Conservation (phyloP, 257 asterid genomes). For the Vinca minor region DNA sequence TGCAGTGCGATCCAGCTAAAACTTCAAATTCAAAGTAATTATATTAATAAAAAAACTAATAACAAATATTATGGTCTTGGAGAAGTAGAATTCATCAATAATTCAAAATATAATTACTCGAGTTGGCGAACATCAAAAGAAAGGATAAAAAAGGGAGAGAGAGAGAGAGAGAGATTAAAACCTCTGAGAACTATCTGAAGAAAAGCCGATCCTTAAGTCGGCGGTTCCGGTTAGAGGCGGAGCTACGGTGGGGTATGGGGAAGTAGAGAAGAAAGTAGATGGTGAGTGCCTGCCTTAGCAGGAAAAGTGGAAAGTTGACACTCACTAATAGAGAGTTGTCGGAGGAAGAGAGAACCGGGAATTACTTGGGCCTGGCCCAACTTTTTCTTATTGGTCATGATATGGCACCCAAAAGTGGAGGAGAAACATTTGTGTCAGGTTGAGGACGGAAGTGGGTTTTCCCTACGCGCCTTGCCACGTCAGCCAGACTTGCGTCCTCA, state of each 20-base stretch:
- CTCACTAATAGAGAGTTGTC: neutral
- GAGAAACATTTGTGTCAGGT: neutral
- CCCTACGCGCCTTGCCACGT: too few relatives aligned
- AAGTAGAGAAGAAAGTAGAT: neutral
- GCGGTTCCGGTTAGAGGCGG: neutral
- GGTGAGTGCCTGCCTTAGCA: neutral
- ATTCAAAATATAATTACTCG: neutral
- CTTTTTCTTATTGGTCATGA: too few relatives aligned
- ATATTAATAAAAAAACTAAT: neutral
- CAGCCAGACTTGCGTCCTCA: too few relatives aligned
- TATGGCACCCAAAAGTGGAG: neutral
- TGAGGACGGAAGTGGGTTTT: too few relatives aligned
- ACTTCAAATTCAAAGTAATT: neutral
- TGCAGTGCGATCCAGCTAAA: neutral
- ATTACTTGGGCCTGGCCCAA: too few relatives aligned
- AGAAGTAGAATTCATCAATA: neutral
- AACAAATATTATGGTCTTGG: neutral
- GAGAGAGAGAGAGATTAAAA: neutral
- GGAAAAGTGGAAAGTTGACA: too few relatives aligned
- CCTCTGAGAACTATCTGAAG: neutral
- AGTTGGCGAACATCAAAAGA: neutral
- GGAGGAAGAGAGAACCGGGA: too few relatives aligned
- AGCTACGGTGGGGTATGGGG: neutral
- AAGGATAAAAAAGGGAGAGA: neutral
- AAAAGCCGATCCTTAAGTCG: neutral